phyloP scores from a whole-genome alignment of 108 stramenopile species.

The Fragilariopsis cylindrus region DNA sequence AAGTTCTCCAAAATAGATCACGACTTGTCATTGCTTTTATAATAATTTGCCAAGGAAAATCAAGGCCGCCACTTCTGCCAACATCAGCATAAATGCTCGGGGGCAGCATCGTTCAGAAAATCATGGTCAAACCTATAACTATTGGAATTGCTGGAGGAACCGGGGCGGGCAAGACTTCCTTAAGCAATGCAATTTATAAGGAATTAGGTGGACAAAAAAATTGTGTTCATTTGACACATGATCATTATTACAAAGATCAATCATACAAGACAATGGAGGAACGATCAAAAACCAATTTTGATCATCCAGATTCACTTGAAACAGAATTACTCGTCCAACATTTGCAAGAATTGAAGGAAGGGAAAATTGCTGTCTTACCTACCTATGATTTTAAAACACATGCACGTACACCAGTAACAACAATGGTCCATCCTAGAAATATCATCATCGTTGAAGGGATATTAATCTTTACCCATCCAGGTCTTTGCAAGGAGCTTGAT shows the following conservation, averaged over 20 bases:
- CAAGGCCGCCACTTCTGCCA: not conserved
- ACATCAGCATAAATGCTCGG: not conserved
- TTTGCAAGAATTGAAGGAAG: slow-evolving; percentile 64
- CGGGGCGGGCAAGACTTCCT: slow-evolving; percentile 84
- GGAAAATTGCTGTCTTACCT: slow-evolving; percentile 75
- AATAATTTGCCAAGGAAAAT: not conserved
- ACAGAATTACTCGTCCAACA: slow-evolving; percentile 86
- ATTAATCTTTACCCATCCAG: slow-evolving; percentile 80
- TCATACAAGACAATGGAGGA: slow-evolving; percentile 77
- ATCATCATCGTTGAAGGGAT: slow-evolving; percentile 94
- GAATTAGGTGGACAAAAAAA: slow-evolving; percentile 72
- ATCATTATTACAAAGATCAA: slow-evolving; percentile 76
- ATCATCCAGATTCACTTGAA: slow-evolving; percentile 94
- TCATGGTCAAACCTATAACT: slow-evolving; percentile 45
- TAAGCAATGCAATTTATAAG: slow-evolving; percentile 71
- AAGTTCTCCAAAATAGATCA: not conserved
- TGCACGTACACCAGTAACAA: slow-evolving; percentile 61
- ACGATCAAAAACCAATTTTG: slow-evolving; percentile 84
- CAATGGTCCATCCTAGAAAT: slow-evolving; percentile 53
- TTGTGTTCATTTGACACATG: slow-evolving; percentile 74
- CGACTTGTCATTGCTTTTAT: not conserved
- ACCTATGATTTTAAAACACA: slow-evolving; percentile 93
- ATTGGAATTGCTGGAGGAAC: slow-evolving; percentile 84
- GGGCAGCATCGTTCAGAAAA: not conserved
- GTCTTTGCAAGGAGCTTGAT: slow-evolving; percentile 78